A percentile compares a stretch with the other conserved stretches of the same genome.
These are phyloP conservation scores for Penicillium glabrum DNA, from an alignment of 2,329 filamentous ascomycete genomes.

Conservation along the genomic window DNA sequence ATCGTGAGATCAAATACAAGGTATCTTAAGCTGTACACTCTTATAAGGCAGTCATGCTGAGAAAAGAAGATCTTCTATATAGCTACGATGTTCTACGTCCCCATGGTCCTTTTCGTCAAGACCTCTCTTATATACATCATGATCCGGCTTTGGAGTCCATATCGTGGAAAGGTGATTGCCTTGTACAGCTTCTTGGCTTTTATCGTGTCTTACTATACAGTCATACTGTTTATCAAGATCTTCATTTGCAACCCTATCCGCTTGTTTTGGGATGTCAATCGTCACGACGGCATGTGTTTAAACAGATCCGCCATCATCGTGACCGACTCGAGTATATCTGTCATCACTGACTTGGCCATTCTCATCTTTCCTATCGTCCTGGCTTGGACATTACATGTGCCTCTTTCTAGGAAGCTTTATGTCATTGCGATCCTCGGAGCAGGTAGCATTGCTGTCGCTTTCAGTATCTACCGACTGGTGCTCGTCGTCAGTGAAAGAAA, in stretches of 20 bases:
- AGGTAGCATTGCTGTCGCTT: not conserved
- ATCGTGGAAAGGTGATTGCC: not conserved
- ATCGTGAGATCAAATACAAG: too few relatives aligned
- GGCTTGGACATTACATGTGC: not conserved
- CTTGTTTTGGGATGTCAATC: not conserved
- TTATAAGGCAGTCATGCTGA: too few relatives aligned
- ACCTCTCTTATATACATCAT: not conserved
- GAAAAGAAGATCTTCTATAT: not conserved
- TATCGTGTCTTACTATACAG: not conserved
- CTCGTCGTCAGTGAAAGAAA: not conserved
- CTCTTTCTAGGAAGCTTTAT: not conserved
- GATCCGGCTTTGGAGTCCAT: not conserved
- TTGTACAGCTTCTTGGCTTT: not conserved
- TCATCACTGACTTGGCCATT: not conserved
- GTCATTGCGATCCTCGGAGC: not conserved
- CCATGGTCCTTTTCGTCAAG: not conserved
- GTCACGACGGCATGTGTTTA: not conserved
- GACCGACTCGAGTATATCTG: not conserved
- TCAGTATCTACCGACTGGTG: not conserved
- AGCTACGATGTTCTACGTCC: not conserved
- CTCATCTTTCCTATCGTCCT: not conserved
- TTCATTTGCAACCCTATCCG: not conserved
- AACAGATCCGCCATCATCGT: not conserved
- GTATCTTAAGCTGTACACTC: too few relatives aligned
- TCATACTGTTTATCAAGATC: not conserved